phyloP scores from a whole-genome alignment of 805 yeast genomes.

The Schizosaccharomyces pombe region DNA sequence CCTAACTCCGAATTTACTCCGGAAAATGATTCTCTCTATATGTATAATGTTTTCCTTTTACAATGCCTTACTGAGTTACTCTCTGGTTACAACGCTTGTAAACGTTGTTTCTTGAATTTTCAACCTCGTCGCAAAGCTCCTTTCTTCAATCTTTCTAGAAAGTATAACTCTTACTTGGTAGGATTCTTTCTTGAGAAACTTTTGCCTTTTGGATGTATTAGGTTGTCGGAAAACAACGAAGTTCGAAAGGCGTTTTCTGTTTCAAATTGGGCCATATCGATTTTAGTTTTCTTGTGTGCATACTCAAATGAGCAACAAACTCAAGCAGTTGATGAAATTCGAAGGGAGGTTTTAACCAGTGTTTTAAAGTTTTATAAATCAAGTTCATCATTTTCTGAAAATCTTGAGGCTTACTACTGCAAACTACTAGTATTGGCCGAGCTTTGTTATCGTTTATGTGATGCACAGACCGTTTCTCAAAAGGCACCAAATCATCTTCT shows the following conservation, averaged over 20 bases:
- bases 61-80: conserved; percentile 47
- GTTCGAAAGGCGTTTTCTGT: conserved; percentile 27
- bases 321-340: conserved; percentile 43
- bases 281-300: conserved; percentile 39
- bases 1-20: conserved; percentile 9
- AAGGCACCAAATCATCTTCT: background rate
- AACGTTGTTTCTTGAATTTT: background rate
- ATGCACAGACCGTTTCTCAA: conserved; percentile 11
- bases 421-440: conserved; percentile 32
- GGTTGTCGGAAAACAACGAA: conserved; percentile 15
- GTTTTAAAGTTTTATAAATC: conserved; percentile 40
- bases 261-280: conserved; percentile 37
- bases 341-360: conserved; percentile 52
- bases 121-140: background rate
- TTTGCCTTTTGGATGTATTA: conserved; percentile 25
- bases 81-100: conserved; percentile 31
- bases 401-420: conserved; percentile 27
- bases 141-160: background rate
- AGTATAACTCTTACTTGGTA: background rate
- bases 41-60: conserved; percentile 44
- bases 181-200: conserved; percentile 14
- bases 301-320: conserved; percentile 24
- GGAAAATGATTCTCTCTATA: conserved; percentile 28
- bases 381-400: conserved; percentile 17
- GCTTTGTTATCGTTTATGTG: conserved; percentile 18